Evolutionary conservation across 805 yeast genomes (phyloP).

Genomic region (Monosporozyma servazzii): DNA sequence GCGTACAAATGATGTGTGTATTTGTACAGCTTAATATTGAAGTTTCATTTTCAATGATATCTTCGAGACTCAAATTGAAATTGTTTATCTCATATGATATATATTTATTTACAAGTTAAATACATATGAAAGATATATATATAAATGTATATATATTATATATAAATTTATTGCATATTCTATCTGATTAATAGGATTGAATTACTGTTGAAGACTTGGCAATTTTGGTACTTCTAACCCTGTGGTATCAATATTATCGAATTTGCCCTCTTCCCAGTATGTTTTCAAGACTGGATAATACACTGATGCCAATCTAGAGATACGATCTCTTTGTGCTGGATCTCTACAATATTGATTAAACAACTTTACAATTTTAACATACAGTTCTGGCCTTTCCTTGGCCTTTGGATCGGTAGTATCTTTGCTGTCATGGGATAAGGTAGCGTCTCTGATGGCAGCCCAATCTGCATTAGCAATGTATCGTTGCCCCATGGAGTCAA

Average conservation of each 20-base stretch:
- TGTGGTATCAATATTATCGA: background rate
- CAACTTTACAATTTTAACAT: slow-evolving; percentile 39
- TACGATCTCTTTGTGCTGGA: slow-evolving; percentile 28
- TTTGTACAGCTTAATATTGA: background rate
- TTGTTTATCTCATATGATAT: background rate
- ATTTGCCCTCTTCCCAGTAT: slow-evolving; percentile 5
- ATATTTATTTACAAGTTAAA: background rate
- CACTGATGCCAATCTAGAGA: background rate
- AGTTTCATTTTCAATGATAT: background rate
- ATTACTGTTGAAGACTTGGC: background rate
- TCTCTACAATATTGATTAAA: slow-evolving; percentile 36
- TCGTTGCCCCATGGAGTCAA: slow-evolving; percentile 39
- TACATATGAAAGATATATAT: background rate
- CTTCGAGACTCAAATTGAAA: background rate
- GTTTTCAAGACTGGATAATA: background rate
- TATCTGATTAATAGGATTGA: background rate
- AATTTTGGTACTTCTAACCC: background rate
- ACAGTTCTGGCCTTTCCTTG: slow-evolving; percentile 38
- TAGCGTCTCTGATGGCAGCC: slow-evolving; percentile 72
- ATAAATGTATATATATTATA: background rate
- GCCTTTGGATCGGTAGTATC: background rate
- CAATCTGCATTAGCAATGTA: slow-evolving; percentile 74
- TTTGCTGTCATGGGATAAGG: slow-evolving; percentile 28
- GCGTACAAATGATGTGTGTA: background rate
- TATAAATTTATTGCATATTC: background rate